Evolutionary conservation across 257 asterid species (phyloP).

Genomic region (Mentha longifolia): DNA sequence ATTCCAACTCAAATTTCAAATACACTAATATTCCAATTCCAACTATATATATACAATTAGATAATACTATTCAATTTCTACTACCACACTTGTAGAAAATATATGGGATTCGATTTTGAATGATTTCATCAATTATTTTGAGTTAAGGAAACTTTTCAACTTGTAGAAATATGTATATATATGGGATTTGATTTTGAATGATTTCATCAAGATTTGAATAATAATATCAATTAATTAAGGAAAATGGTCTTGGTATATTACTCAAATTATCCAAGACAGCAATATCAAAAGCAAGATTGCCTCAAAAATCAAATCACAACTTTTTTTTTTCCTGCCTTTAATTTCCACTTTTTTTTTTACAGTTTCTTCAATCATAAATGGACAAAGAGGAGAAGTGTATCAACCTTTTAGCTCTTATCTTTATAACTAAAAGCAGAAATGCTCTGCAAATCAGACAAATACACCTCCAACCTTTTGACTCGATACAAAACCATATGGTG

Average conservation of each 20-base stretch:
- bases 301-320: constrained; percentile 30
- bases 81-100: too few relatives aligned
- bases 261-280: constrained; percentile 23
- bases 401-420: constrained; percentile 20
- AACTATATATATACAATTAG: too few relatives aligned
- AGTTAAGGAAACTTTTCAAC: too few relatives aligned
- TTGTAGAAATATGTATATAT: too few relatives aligned
- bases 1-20: neutral
- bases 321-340: constrained; percentile 20
- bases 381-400: too few relatives aligned
- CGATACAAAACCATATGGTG: neutral
- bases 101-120: neutral
- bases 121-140: neutral
- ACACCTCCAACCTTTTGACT: constrained; percentile 24
- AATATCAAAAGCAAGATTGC: constrained; percentile 37
- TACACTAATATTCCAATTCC: too few relatives aligned
- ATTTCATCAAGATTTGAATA: neutral
- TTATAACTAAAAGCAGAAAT: constrained; percentile 32
- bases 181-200: neutral
- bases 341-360: constrained; percentile 14
- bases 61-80: too few relatives aligned
- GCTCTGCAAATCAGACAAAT: neutral
- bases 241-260: neutral
- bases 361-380: constrained; percentile 26
- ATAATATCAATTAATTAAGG: neutral